A percentile compares a stretch with the other conserved stretches of the same genome.
Conservation (phyloP, 805 yeast genomes). For the Barnettozyma sp. region DNA sequence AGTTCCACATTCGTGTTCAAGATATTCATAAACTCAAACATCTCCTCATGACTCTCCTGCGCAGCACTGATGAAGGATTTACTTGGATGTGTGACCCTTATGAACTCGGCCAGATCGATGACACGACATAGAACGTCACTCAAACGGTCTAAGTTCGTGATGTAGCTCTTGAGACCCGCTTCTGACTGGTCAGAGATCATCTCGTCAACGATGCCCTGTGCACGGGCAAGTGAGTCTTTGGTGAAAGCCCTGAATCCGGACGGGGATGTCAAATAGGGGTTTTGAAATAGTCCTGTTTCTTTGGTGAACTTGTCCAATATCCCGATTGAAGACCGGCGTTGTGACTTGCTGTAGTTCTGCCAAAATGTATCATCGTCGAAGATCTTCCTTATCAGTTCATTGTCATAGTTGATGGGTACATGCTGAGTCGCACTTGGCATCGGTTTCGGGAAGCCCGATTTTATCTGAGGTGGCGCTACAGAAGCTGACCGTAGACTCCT, state of each 20-base stretch:
- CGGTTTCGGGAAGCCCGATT: background rate
- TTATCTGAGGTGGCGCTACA: background rate
- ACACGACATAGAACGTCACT: slow-evolving; percentile 88
- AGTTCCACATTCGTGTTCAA: slow-evolving; percentile 78
- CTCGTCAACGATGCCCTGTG: slow-evolving; percentile 52
- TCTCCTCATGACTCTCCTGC: slow-evolving; percentile 75
- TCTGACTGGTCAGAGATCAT: slow-evolving; percentile 42
- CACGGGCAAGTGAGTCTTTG: slow-evolving; percentile 52
- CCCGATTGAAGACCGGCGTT: slow-evolving; percentile 4
- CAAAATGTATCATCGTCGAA: slow-evolving; percentile 61
- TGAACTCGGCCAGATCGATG: slow-evolving; percentile 88
- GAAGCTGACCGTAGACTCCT: no score
- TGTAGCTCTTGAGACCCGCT: slow-evolving; percentile 42
- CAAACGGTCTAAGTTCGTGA: slow-evolving; percentile 68
- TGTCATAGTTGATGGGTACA: slow-evolving; percentile 14
- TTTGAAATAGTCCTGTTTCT: slow-evolving; percentile 66
- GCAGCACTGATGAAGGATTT: slow-evolving; percentile 68
- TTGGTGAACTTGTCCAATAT: slow-evolving; percentile 11
- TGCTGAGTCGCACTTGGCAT: background rate
- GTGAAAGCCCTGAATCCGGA: slow-evolving; percentile 66
- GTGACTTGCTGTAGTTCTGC: slow-evolving; percentile 38
- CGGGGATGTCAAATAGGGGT: slow-evolving; percentile 63
- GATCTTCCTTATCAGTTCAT: slow-evolving; percentile 35
- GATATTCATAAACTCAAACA: slow-evolving; percentile 92
- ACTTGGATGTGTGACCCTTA: slow-evolving; percentile 83